These are phyloP conservation scores for Chaetomium tenue DNA, from an alignment of 495 filamentous ascomycete species.

Conservation along the genomic window DNA sequence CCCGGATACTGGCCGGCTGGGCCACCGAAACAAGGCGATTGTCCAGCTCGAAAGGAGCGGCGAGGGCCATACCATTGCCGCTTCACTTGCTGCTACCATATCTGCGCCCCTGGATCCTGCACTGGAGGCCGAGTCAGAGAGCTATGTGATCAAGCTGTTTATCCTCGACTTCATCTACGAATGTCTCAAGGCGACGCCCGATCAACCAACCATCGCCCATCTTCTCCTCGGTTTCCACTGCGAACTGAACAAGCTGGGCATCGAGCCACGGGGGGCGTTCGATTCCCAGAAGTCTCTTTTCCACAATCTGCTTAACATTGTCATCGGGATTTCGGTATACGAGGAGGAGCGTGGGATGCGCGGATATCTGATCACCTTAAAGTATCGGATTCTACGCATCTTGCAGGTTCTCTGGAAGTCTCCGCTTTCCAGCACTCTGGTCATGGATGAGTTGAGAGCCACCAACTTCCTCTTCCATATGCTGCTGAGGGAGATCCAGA, in stretches of 20 bases:
- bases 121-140: slow-evolving; percentile 58
- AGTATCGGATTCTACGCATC: slow-evolving; percentile 71
- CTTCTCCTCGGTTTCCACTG: slow-evolving; percentile 85
- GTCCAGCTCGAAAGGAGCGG: slow-evolving; percentile 70
- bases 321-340: slow-evolving; percentile 60
- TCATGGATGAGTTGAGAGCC: slow-evolving; percentile 71
- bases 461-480: slow-evolving; percentile 71
- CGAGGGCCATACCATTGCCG: slow-evolving; percentile 66
- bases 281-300: slow-evolving; percentile 69
- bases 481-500: slow-evolving; percentile 61
- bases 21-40: slow-evolving; percentile 72
- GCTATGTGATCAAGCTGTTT: slow-evolving; percentile 71
- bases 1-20: slow-evolving; percentile 47
- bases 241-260: slow-evolving; percentile 60
- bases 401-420: slow-evolving; percentile 80
- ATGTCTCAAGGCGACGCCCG: slow-evolving; percentile 66
- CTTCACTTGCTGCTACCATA: slow-evolving; percentile 65
- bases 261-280: slow-evolving; percentile 64
- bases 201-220: slow-evolving; percentile 80
- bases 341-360: slow-evolving; percentile 58
- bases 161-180: slow-evolving; percentile 80
- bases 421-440: slow-evolving; percentile 69
- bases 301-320: slow-evolving; percentile 68
- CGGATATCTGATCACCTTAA: slow-evolving; percentile 71
- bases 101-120: slow-evolving; percentile 61